A percentile compares a stretch with the other conserved stretches of the same genome.
Evolutionary conservation across 208 protist species (phyloP).

Genomic region (Wallacemonas rigidus): DNA sequence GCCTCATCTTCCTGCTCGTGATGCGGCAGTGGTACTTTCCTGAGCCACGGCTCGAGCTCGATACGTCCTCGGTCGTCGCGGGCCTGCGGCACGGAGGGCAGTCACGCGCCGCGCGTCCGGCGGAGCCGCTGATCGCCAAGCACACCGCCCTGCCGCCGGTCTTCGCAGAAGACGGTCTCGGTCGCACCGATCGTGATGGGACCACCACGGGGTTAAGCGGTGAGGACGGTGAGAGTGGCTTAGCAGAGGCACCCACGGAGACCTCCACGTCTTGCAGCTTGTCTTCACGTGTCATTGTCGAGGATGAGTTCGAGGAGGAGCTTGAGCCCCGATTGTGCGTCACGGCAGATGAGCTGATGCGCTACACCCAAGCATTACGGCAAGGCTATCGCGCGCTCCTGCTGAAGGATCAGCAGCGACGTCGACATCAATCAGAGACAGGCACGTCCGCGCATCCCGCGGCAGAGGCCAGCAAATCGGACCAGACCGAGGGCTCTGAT

Average conservation of each 20-base stretch:
- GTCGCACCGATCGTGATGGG: too few species aligned
- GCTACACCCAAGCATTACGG: constrained; percentile 2
- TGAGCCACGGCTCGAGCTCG: constrained; percentile 21
- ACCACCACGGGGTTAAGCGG: not conserved
- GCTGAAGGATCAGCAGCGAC: not conserved
- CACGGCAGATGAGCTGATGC: constrained; percentile 4
- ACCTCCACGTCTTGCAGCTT: too few species aligned
- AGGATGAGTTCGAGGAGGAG: constrained; percentile 7
- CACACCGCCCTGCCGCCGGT: not conserved
- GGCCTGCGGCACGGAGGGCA: not conserved
- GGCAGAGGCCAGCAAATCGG: not conserved
- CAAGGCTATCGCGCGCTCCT: constrained; percentile 1
- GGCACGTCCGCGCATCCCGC: not conserved
- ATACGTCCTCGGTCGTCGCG: constrained; percentile 32
- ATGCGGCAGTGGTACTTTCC: constrained; percentile 48
- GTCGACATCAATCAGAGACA: not conserved
- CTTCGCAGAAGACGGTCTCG: not conserved
- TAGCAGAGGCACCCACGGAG: not conserved
- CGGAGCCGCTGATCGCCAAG: not conserved
- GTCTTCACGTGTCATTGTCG: not conserved
- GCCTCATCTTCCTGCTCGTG: constrained; percentile 36
- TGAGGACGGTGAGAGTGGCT: not conserved
- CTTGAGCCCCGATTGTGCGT: not conserved
- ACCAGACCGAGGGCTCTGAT: not conserved
- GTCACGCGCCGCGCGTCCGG: not conserved